Percentiles rank a stretch among this genome's conserved stretches.
These are phyloP conservation scores for Mucor velutinosus DNA, from an alignment of 371 early-diverging fungal genomes.

Conservation along the genomic window DNA sequence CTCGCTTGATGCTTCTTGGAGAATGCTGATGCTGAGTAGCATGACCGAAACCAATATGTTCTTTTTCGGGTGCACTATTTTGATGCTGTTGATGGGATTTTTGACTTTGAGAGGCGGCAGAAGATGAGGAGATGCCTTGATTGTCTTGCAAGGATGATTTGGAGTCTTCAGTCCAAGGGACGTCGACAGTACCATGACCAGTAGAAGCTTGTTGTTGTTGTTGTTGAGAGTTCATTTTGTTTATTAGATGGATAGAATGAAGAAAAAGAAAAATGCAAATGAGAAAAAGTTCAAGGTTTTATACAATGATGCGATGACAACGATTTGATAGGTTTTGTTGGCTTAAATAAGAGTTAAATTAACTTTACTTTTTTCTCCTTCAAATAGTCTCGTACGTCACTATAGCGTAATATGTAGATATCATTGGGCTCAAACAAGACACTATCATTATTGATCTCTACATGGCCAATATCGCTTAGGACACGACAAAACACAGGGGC, in stretches of 20 bases:
- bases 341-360: constrained; percentile 8
- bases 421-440: constrained; percentile 11
- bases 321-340: too few relatives aligned
- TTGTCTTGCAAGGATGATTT: neutral
- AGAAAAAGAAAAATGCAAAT: neutral
- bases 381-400: constrained; percentile 22
- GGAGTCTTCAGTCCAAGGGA: constrained; percentile 5
- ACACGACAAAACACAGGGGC: constrained; percentile 76
- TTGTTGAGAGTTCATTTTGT: neutral
- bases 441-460: constrained; percentile 1
- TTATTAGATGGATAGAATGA: neutral
- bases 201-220: constrained; percentile 16
- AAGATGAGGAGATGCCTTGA: neutral
- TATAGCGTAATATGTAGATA: constrained; percentile 32
- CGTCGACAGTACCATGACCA: constrained; percentile 38
- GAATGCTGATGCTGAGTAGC: constrained; percentile 12
- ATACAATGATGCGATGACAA: neutral
- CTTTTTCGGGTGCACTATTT: neutral
- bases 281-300: neutral
- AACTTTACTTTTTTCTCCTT: constrained; percentile 25
- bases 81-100: neutral
- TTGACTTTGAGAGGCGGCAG: neutral
- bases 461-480: constrained; percentile 57
- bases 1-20: constrained; percentile 25
- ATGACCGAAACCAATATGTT: constrained; percentile 7